Evolutionary conservation across 192 early-diverging fungal species (phyloP).

Genomic region (Radiomyces spectabilis): DNA sequence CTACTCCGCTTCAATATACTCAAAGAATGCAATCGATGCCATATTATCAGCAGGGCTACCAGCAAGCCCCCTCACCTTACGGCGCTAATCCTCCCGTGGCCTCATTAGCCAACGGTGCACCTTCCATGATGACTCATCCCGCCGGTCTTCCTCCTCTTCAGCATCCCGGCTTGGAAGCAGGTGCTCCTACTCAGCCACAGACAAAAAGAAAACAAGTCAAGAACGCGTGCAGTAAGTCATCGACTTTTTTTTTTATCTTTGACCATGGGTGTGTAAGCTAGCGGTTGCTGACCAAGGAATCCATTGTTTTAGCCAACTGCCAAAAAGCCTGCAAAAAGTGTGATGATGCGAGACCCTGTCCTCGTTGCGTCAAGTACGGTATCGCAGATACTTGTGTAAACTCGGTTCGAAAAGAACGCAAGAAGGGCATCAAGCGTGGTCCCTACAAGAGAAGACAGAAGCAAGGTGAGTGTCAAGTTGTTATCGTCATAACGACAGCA

Average conservation of each 20-base stretch:
- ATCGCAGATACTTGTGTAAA: constrained; percentile 60
- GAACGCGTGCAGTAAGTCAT: constrained; percentile 20
- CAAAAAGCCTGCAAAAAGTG: constrained; percentile 90
- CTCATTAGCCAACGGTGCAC: too few species aligned
- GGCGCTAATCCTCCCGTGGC: too few species aligned
- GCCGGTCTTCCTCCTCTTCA: not conserved
- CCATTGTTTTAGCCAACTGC: constrained; percentile 56
- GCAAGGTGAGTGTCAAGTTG: not conserved
- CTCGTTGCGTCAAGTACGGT: constrained; percentile 67
- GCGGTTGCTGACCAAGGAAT: not conserved
- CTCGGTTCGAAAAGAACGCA: constrained; percentile 71
- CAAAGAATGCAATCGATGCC: not conserved
- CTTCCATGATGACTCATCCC: not conserved
- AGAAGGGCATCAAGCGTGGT: constrained; percentile 76
- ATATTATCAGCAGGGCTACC: not conserved
- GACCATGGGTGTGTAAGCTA: not conserved
- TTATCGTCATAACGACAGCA: not conserved
- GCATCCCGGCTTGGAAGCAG: not conserved
- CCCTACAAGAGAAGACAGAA: constrained; percentile 61
- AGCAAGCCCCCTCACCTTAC: too few species aligned
- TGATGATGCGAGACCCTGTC: constrained; percentile 74
- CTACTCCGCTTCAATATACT: not conserved
- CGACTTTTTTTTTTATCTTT: not conserved
- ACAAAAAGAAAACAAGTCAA: constrained; percentile 17
- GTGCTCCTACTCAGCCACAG: not conserved